These are phyloP conservation scores for Polygonum maritimum DNA, from an alignment of 148 eudicot genomes.

Conservation along the genomic window DNA sequence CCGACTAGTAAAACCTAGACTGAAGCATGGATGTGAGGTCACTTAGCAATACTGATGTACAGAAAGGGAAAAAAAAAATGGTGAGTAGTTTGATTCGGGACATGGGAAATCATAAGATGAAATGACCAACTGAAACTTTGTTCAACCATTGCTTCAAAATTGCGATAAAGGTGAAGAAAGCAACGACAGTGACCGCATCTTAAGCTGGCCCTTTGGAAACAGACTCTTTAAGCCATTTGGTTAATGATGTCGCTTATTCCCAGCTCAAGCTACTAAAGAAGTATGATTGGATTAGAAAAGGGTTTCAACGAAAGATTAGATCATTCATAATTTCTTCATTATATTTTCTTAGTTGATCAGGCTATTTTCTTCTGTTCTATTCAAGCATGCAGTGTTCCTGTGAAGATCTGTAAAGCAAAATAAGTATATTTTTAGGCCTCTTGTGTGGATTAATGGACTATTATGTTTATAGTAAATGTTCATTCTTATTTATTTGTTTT, in stretches of 20 bases:
- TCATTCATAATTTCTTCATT: not conserved
- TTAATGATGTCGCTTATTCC: not conserved
- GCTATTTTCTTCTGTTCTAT: not conserved
- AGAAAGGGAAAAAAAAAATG: not conserved
- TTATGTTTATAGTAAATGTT: not conserved
- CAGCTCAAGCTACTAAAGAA: not conserved
- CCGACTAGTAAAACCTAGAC: not conserved
- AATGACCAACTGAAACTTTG: not conserved
- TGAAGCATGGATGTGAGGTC: not conserved
- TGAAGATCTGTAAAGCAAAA: not conserved
- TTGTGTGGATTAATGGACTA: not conserved
- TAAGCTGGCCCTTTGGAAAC: not conserved
- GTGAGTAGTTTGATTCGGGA: too few species aligned
- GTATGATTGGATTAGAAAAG: not conserved
- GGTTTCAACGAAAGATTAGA: not conserved
- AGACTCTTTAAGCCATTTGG: not conserved
- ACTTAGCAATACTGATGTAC: not conserved
- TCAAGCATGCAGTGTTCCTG: not conserved
- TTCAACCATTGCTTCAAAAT: not conserved
- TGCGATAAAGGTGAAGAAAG: not conserved
- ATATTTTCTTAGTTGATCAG: not conserved
- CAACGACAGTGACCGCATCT: not conserved
- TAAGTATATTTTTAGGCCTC: not conserved
- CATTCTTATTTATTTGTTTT: not conserved
- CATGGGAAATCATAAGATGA: too few species aligned